These are phyloP conservation scores for Melanomma pulvis-pyrius DNA, from an alignment of 495 filamentous ascomycete genomes.

Conservation along the genomic window DNA sequence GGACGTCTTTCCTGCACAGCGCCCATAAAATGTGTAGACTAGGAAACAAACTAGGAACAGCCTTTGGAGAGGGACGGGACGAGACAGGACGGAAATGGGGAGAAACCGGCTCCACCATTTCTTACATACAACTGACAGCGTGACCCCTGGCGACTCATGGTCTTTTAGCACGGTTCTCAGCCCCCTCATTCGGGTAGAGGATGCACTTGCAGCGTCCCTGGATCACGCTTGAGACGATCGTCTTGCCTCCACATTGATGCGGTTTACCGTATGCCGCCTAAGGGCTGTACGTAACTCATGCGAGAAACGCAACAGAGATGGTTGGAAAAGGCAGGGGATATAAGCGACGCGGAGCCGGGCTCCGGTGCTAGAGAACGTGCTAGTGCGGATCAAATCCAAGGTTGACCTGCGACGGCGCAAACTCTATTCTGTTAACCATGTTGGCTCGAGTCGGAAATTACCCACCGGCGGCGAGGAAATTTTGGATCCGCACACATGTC, in stretches of 20 bases:
- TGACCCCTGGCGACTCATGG: too few species aligned
- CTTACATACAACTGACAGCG: too few species aligned
- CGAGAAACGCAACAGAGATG: not conserved
- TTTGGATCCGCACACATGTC: too few species aligned
- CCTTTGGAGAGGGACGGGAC: too few species aligned
- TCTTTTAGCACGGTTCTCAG: not conserved
- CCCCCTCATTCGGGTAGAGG: too few species aligned
- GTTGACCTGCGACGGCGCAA: not conserved
- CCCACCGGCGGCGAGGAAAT: not conserved
- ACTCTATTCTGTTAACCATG: not conserved
- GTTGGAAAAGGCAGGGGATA: not conserved
- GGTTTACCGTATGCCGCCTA: not conserved
- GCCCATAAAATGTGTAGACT: not conserved
- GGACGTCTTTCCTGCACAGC: not conserved
- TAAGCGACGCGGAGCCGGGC: not conserved
- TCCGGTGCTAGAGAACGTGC: not conserved
- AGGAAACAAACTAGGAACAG: not conserved
- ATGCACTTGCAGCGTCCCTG: not conserved
- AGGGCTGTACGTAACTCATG: not conserved
- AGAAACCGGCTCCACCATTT: too few species aligned
- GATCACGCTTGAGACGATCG: not conserved
- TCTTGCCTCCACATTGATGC: not conserved
- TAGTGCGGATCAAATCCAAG: not conserved
- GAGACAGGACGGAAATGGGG: too few species aligned
- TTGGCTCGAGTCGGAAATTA: not conserved